Percentiles rank a stretch among this genome's conserved stretches.
phyloP scores from a whole-genome alignment of 805 yeast species.

The Saccharomyces cerevisiae region DNA sequence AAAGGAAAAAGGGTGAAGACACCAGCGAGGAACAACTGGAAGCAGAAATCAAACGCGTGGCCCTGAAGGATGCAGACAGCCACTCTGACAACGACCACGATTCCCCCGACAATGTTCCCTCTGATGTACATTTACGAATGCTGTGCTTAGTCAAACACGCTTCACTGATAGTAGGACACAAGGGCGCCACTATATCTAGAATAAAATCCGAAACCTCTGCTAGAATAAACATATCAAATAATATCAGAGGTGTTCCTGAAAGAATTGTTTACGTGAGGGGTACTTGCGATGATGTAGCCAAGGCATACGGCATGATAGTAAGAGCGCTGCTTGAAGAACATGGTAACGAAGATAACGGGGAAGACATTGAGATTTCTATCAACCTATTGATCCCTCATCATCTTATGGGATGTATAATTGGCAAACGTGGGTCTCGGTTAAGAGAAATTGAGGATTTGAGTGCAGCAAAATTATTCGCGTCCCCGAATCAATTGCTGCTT shows the following conservation, averaged over 20 bases:
- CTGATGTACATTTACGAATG: constrained; percentile 64
- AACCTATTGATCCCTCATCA: constrained; percentile 68
- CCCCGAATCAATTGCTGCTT: constrained; percentile 59
- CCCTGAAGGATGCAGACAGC: constrained; percentile 47
- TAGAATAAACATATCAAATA: constrained; percentile 63
- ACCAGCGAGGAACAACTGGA: constrained; percentile 35
- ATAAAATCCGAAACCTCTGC: constrained; percentile 57
- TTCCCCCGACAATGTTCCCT: constrained; percentile 5
- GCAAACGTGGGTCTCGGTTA: constrained; percentile 64
- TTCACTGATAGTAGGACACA: constrained; percentile 65
- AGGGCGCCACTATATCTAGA: constrained; percentile 64
- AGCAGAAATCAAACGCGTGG: constrained; percentile 56
- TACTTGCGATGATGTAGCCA: constrained; percentile 67
- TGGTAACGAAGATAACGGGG: constrained; percentile 44
- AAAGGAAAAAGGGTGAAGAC: constrained; percentile 60
- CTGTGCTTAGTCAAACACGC: constrained; percentile 71
- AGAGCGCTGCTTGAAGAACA: constrained; percentile 46
- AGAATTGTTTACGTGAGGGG: constrained; percentile 71
- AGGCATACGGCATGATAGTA: constrained; percentile 68
- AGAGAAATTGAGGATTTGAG: constrained; percentile 76
- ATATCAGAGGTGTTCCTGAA: constrained; percentile 61
- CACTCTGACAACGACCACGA: constrained; percentile 6
- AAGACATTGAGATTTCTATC: constrained; percentile 36
- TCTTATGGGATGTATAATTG: constrained; percentile 72
- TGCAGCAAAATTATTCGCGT: constrained; percentile 69